Conservation (phyloP, 1,139 yeast species). For the Blastobotrys arbuscula region DNA sequence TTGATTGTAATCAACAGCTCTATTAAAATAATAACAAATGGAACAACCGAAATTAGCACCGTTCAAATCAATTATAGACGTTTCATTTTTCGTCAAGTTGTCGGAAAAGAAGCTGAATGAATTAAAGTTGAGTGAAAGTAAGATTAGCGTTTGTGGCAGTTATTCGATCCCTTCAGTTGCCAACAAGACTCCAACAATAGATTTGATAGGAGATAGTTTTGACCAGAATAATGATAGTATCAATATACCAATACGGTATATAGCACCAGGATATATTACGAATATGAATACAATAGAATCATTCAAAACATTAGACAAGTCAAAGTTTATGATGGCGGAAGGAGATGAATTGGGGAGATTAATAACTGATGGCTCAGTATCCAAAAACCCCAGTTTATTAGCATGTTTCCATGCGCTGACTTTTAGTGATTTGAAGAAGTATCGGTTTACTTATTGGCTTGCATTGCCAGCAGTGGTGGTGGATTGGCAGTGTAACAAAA, state of each 20-base stretch:
- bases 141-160: slow-evolving; percentile 38
- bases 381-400: slow-evolving; percentile 39
- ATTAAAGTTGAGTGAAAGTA: slow-evolving; percentile 53
- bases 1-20: no score
- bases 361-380: slow-evolving; percentile 34
- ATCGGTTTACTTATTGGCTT: slow-evolving; percentile 84
- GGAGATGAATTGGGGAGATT: slow-evolving; percentile 32
- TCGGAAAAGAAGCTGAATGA: slow-evolving; percentile 62
- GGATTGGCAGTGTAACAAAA: slow-evolving; percentile 13
- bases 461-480: slow-evolving; percentile 59
- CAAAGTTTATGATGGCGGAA: slow-evolving; percentile 45
- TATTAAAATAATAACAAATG: neutral
- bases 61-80: slow-evolving; percentile 69
- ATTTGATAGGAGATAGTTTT: slow-evolving; percentile 27
- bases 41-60: slow-evolving; percentile 41
- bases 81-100: slow-evolving; percentile 75
- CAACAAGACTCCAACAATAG: slow-evolving; percentile 20
- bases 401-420: slow-evolving; percentile 55
- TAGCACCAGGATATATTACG: slow-evolving; percentile 39
- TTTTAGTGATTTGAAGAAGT: slow-evolving; percentile 84
- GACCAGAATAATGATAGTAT: neutral
- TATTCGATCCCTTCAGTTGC: slow-evolving; percentile 43
- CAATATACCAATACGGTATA: slow-evolving; percentile 11
- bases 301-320: slow-evolving; percentile 65
- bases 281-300: slow-evolving; percentile 84